Base-by-base conservation (phyloP, 2,329 filamentous ascomycete species). In the Aspergillus unguis region DNA sequence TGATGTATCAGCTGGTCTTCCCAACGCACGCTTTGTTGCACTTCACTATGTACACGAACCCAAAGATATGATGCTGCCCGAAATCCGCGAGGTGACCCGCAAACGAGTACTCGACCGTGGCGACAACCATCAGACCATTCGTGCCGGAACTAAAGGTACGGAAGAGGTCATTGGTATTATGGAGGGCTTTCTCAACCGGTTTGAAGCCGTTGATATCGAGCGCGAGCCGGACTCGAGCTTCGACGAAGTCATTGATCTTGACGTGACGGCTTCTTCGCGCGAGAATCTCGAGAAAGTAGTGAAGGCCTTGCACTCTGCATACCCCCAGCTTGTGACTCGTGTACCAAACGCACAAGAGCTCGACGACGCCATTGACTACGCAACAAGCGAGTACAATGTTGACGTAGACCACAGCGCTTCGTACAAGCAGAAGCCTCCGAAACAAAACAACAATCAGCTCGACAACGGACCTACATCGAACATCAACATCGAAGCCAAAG, bases 51-150 rank as follows among this genome's bases (percentile, higher is more conserved):
- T 89, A 5, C 94, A 97, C 65, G 83, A 91, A 52, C 76, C 76
- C 1, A 78, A 77, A 56, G 77, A 72, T 17, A 64, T 75, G 36
- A 75, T 90, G 58, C 81, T 94, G 6, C 80, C 88, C 45, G 77
- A 82, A 31, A 89, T 97, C 56, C 83, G 88, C 41, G 77, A 82
- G 52, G 79, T 92, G 27, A 95, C 91, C 1, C 85, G 84, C 52
- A 81, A 85, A 57, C 85, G 94, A 45, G 90, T 99, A 1, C 75
- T 96, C 23, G 80, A 84, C 5, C 87, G 94, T 25, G 94, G 94
- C 10, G 91, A 99, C 70, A 97, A 97, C 65, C 94, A 99, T 70
- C 94, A 99, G 73, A 99, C 94, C 0, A 97, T 99, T 54, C 91
- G 94, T 65, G 92, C 92, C 8, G 78, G 76, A n/a, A 87, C 83